Conservation (phyloP, 345 rosid species). For the Heritiera littoralis region DNA sequence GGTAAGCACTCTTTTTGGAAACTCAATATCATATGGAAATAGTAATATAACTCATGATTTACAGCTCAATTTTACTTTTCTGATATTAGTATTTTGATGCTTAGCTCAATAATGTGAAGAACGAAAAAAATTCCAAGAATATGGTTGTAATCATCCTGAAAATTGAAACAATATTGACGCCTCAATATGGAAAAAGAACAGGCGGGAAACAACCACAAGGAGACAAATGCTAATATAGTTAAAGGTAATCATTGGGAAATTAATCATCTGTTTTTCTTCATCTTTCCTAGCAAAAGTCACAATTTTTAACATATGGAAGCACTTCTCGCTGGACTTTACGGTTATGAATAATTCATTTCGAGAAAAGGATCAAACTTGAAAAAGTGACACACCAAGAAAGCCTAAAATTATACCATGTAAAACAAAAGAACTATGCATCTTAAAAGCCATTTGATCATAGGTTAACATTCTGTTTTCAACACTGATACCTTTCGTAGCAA, state of each 20-base stretch:
- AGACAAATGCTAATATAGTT: neutral
- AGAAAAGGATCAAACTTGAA: neutral
- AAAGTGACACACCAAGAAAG: neutral
- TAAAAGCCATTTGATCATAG: neutral
- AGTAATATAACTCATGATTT: neutral
- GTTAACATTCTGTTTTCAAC: conserved; percentile 10
- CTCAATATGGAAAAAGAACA: neutral
- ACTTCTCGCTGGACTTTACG: neutral
- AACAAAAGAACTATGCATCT: conserved; percentile 3
- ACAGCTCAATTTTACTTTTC: neutral
- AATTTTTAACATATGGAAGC: neutral
- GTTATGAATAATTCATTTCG: neutral
- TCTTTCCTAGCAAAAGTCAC: neutral
- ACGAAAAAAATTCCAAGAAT: neutral
- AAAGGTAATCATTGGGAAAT: neutral
- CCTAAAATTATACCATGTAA: neutral
- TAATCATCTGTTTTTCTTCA: neutral
- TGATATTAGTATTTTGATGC: neutral
- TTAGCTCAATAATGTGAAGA: neutral
- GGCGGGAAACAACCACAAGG: neutral
- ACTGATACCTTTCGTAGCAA: conserved; percentile 73
- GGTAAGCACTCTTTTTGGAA: neutral
- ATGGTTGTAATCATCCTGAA: neutral
- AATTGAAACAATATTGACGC: neutral
- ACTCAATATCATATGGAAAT: neutral